A percentile compares a stretch with the other conserved stretches of the same genome.
phyloP scores from a whole-genome alignment of 2,329 filamentous ascomycete genomes.

The Teratosphaeria gauchensis region DNA sequence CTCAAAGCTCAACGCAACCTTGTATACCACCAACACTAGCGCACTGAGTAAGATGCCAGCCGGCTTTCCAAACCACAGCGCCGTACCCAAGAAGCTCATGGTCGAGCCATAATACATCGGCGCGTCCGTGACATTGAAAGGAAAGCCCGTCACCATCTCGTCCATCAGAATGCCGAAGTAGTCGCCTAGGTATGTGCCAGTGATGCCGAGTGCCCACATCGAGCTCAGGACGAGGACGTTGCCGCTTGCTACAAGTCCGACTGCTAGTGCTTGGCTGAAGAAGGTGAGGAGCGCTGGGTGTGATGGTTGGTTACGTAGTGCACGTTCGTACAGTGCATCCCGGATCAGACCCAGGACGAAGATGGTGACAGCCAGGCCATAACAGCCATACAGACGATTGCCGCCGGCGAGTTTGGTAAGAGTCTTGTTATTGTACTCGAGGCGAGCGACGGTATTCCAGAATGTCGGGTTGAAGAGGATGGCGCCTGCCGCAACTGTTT shows the following conservation, averaged over 20 bases:
- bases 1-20: constrained; percentile 73
- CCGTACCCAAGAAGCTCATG: constrained; percentile 81
- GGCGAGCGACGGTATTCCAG: constrained; percentile 85
- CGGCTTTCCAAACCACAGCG: constrained; percentile 75
- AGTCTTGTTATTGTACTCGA: constrained; percentile 85
- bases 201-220: constrained; percentile 87
- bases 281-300: constrained; percentile 59
- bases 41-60: constrained; percentile 70
- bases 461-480: constrained; percentile 98
- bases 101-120: constrained; percentile 97
- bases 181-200: constrained; percentile 92
- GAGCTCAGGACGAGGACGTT: constrained; percentile 80
- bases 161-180: constrained; percentile 99
- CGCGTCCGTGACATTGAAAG: constrained; percentile 81
- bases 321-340: constrained; percentile 69
- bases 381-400: constrained; percentile 71
- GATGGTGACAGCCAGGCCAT: constrained; percentile 77
- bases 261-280: constrained; percentile 2
- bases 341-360: constrained; percentile 86
- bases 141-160: constrained; percentile 84
- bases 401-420: constrained; percentile 80
- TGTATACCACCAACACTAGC: constrained; percentile 68
- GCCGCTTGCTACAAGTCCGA: constrained; percentile 26
- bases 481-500: constrained; percentile 36
- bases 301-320: constrained; percentile 65